phyloP scores from a whole-genome alignment of 208 protist species.

The Trypanosomatidae sp. region DNA sequence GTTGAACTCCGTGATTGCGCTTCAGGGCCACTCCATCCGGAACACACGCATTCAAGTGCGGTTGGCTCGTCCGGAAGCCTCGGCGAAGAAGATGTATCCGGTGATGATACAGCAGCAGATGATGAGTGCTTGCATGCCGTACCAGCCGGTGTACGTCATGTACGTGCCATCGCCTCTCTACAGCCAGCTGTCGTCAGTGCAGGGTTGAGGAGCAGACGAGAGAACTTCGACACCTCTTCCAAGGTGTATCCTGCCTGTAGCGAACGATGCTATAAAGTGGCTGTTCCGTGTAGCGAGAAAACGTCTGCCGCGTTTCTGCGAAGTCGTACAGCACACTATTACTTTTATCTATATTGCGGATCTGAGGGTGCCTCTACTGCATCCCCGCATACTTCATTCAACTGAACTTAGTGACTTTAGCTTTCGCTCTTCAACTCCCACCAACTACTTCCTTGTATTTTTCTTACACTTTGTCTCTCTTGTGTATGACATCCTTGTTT shows the following conservation, averaged over 20 bases:
- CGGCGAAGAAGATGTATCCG: constrained; percentile 70
- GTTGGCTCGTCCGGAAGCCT: constrained; percentile 72
- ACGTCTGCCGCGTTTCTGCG: not conserved
- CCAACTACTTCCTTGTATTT: constrained; percentile 23
- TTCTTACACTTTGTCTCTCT: not conserved
- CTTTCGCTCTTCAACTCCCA: constrained; percentile 24
- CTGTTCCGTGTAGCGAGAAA: not conserved
- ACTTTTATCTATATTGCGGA: constrained; percentile 9
- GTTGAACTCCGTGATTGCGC: constrained; percentile 57
- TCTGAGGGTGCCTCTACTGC: constrained; percentile 1
- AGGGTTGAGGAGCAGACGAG: constrained; percentile 16
- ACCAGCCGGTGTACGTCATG: constrained; percentile 52
- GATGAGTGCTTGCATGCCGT: constrained; percentile 37
- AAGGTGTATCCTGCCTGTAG: not conserved
- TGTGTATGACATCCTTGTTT: not conserved
- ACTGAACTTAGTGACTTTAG: constrained; percentile 36
- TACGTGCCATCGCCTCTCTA: constrained; percentile 36
- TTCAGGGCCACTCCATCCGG: constrained; percentile 61
- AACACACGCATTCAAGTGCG: constrained; percentile 84
- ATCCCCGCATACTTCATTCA: not conserved
- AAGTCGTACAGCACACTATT: not conserved
- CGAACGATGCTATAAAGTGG: constrained; percentile 10
- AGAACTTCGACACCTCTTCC: not conserved
- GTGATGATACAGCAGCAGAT: constrained; percentile 61
- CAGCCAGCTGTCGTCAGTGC: constrained; percentile 20